A percentile compares a stretch with the other conserved stretches of the same genome.
These are phyloP conservation scores for Colletotrichum sp. DNA, from an alignment of 2,329 filamentous ascomycete species.

Conservation along the genomic window DNA sequence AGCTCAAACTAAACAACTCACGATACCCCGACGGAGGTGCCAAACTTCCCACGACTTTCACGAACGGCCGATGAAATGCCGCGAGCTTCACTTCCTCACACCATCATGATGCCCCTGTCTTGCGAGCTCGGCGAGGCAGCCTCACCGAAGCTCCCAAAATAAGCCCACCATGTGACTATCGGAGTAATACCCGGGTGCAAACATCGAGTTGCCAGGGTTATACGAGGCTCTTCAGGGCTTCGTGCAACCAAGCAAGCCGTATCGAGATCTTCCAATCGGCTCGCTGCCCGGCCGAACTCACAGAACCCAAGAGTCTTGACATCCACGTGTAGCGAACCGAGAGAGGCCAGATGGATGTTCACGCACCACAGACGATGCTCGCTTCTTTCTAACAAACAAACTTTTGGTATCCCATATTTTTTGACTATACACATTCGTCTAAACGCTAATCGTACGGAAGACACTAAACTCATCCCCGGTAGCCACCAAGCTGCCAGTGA, in stretches of 20 bases:
- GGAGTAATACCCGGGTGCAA: slow-evolving; percentile 2
- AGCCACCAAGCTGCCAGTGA: slow-evolving; percentile 85
- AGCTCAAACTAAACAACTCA: neutral
- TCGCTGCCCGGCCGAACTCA: neutral
- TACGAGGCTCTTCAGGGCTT: neutral
- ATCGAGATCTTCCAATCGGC: neutral
- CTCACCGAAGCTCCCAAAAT: neutral
- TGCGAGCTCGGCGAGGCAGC: neutral
- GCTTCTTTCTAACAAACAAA: slow-evolving; percentile 8
- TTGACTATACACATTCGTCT: slow-evolving; percentile 31
- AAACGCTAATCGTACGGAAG: slow-evolving; percentile 84
- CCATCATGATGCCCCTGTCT: neutral
- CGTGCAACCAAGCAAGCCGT: neutral
- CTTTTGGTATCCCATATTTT: slow-evolving; percentile 18
- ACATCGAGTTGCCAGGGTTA: neutral
- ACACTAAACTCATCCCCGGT: slow-evolving; percentile 91
- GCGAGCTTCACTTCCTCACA: neutral
- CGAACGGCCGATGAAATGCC: neutral
- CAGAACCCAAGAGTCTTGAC: neutral
- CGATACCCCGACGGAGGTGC: neutral
- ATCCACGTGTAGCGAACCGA: neutral
- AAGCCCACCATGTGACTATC: neutral
- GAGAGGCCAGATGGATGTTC: neutral
- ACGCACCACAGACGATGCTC: neutral
- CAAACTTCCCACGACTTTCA: neutral